Base-by-base conservation (phyloP, 768 basidiomycete species). In the Boletus speciosus region DNA sequence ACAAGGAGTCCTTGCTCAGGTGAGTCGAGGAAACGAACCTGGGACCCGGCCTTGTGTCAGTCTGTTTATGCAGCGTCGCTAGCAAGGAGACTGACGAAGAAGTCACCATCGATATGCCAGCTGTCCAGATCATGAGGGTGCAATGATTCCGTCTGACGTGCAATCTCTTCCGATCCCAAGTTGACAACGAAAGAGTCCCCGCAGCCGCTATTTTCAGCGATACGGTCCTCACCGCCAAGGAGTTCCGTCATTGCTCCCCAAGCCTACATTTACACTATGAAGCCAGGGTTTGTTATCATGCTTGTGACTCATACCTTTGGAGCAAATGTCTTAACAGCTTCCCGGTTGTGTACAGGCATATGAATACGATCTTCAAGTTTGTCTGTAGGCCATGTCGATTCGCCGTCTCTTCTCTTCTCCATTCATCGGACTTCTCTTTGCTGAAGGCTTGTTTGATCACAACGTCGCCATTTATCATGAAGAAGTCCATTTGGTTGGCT, bases 391-490 rank as follows among this genome's bases (percentile, higher is more conserved):
- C 84, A 86, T 27, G 81, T 81, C 12, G 78, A 71, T 61, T 77
- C 80, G 61, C 86, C 81, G 40, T 73, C 62, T 19, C 19, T 40
- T 78, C 72, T 44, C 75, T 68, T 6, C 78, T 80, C 72, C 76
- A 83, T n/a, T 78, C 75, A 16, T 61, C 72, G 19, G 50, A 48
- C 56, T 80, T 74, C 63, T 79, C 78, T 57, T 70, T 73, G 14
- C 78, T 75, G 61, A 85, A 85, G 0, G 80, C 83, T 37, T 74
- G 60, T 58, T 78, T 75, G 59, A 85, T 76, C 25, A 79, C 68
- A 40, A 85, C 68, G 56, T 77, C 84, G 6, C 83, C 83, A 55
- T 82, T 69, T 54, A 81, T 73, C 40, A 85, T 71, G 65, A 84
- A 85, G 60, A 81, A 76, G 37, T 78, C 68, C n/a, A 80, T 74